These are phyloP conservation scores for Metschnikowia colocasiae DNA, from an alignment of 805 yeast species.

Conservation along the genomic window DNA sequence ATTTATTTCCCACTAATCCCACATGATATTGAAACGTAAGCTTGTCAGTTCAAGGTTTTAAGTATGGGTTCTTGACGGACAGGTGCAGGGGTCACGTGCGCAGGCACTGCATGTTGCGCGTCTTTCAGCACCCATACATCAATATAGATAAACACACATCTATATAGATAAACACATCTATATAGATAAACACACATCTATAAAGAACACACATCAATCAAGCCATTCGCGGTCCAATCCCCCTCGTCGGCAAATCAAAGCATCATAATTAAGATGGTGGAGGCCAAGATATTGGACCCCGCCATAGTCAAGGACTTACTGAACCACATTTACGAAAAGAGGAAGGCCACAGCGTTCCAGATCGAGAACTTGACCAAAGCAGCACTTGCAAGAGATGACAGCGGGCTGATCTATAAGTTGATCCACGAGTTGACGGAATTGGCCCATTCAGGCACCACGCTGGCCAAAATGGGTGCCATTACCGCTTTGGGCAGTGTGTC, in stretches of 20 bases:
- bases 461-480: constrained; percentile 86
- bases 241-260: neutral
- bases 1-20: neutral
- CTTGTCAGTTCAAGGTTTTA: too few species aligned
- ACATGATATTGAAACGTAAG: too few species aligned
- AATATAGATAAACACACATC: neutral
- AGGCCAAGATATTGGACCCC: constrained; percentile 29
- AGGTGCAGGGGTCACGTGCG: neutral
- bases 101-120: neutral
- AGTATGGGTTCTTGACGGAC: neutral
- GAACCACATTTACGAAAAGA: constrained; percentile 43
- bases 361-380: constrained; percentile 75
- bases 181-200: neutral
- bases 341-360: constrained; percentile 52
- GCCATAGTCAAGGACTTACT: constrained; percentile 41
- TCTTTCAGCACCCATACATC: neutral
- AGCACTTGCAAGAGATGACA: constrained; percentile 57
- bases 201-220: neutral
- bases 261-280: constrained; percentile 15
- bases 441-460: constrained; percentile 67
- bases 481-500: constrained; percentile 96
- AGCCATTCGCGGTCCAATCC: too few species aligned
- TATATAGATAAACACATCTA: neutral
- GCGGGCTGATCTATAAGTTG: constrained; percentile 54
- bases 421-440: constrained; percentile 76